phyloP scores from a whole-genome alignment of 495 filamentous ascomycete species.

The Aspergillus nanangensis region DNA sequence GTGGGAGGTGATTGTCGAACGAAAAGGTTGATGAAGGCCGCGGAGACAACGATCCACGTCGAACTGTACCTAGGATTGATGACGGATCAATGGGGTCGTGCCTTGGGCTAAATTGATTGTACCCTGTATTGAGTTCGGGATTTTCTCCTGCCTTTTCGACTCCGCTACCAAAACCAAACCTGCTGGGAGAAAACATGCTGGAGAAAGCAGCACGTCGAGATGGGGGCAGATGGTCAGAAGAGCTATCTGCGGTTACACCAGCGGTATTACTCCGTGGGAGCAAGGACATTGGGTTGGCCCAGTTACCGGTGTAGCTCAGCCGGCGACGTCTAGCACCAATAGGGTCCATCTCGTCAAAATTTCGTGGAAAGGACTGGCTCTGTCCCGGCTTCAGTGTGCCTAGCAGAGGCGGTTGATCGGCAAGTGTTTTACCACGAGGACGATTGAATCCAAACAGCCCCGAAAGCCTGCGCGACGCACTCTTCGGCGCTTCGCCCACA shows the following conservation, averaged over 20 bases:
- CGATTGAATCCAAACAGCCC: slow-evolving; percentile 65
- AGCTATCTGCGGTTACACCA: slow-evolving; percentile 37
- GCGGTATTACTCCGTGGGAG: slow-evolving; percentile 44
- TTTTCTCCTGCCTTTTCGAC: slow-evolving; percentile 39
- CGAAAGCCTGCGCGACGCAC: slow-evolving; percentile 50
- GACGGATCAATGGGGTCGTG: slow-evolving; percentile 55
- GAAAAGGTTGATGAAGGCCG: slow-evolving; percentile 77
- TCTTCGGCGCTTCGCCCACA: slow-evolving; percentile 42
- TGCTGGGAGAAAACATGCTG: slow-evolving; percentile 41
- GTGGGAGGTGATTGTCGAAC: slow-evolving; percentile 63
- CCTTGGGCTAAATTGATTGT: slow-evolving; percentile 59
- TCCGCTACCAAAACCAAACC: slow-evolving; percentile 36
- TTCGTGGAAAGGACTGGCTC: slow-evolving; percentile 77
- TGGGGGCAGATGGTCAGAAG: slow-evolving; percentile 39
- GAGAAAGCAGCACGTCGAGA: slow-evolving; percentile 41
- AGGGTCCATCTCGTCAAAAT: slow-evolving; percentile 64
- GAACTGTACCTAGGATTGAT: slow-evolving; percentile 47
- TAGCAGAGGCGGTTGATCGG: slow-evolving; percentile 63
- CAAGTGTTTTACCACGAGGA: slow-evolving; percentile 64
- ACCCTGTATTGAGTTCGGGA: slow-evolving; percentile 41
- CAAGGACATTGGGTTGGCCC: slow-evolving; percentile 52
- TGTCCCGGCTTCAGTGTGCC: slow-evolving; percentile 72
- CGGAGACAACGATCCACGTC: slow-evolving; percentile 63
- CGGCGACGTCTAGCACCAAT: slow-evolving; percentile 59
- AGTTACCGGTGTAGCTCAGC: slow-evolving; percentile 61